phyloP scores from a whole-genome alignment of 371 early-diverging fungal species.

The Circinella minor region DNA sequence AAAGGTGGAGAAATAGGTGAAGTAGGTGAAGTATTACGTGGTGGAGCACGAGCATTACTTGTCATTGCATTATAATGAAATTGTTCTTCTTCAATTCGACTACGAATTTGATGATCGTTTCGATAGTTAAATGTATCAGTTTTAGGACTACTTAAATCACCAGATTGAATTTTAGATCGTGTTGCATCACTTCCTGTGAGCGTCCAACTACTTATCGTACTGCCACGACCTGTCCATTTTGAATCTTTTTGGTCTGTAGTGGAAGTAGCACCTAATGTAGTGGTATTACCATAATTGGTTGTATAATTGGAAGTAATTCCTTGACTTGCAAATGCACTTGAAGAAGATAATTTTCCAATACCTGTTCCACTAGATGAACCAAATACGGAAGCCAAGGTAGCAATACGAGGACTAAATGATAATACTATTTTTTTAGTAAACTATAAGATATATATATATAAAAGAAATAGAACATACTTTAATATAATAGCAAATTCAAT shows the following conservation, averaged over 20 bases:
- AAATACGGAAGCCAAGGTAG: constrained; percentile 14
- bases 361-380: constrained; percentile 6
- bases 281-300: not conserved
- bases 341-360: not conserved
- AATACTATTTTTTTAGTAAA: no score
- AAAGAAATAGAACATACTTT: constrained; percentile 25
- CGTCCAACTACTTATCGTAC: not conserved
- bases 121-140: not conserved
- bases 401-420: constrained; percentile 12
- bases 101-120: constrained; percentile 11
- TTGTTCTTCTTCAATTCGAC: constrained; percentile 33
- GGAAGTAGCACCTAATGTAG: not conserved
- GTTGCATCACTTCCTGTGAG: constrained; percentile 1
- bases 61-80: constrained; percentile 37
- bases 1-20: not conserved
- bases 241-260: not conserved
- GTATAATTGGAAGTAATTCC: not conserved
- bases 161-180: constrained; percentile 1
- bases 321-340: not conserved
- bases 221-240: not conserved
- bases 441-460: no score
- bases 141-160: not conserved
- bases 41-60: constrained; percentile 24
- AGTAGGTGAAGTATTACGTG: constrained; percentile 15
- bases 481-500: constrained; percentile 32